Base-by-base conservation (phyloP, 495 filamentous ascomycete genomes). In the Penicillium ucsense region DNA sequence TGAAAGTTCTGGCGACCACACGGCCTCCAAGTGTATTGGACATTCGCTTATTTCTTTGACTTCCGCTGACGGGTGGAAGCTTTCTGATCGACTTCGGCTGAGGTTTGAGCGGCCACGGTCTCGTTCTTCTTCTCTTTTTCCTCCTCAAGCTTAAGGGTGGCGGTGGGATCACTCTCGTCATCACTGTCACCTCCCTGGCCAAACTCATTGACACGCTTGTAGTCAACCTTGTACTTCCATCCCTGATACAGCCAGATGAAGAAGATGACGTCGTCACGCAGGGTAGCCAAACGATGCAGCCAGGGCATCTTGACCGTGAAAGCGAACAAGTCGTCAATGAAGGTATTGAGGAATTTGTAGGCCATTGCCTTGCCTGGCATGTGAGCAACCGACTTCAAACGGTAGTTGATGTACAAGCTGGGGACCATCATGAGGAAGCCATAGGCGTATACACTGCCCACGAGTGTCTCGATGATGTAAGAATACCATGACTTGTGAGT, bases 351-450 rank as follows among this genome's bases (percentile, higher is more conserved):
- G 67, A 95, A 92, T 69, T 98, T 98, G 73, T 97, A 98, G 53
- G 82, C 89, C 90, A 98, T 89, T 6, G 92, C 89, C 63, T 86
- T 88, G 35, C 75, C 85, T 3, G 94, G 92, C 92, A 98, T 95
- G 68, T 98, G 92, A 31, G 92, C 92, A 36, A 98, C 89, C 50
- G 81, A 86, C 80, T 97, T 92, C 53, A 98, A 78, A 6, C 91
- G 79, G 72, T 98, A 98, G 74, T 98, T 98, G 80, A 98, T 98
- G 65, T 97, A 98, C 46, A 98, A 73, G 48, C 80, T 85, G 30
- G 92, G 92, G 11, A 98, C 88, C 92, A 98, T 97, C 94, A 98
- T 97, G 50, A 98, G 67, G 73, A 98, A 98, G 6, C 92, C 92
- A 57, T 98, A 98, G 2, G 92, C 91, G 62, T 98, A 98, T 32